Conservation (phyloP, 257 asterid genomes). For the Cordia subcordata region DNA sequence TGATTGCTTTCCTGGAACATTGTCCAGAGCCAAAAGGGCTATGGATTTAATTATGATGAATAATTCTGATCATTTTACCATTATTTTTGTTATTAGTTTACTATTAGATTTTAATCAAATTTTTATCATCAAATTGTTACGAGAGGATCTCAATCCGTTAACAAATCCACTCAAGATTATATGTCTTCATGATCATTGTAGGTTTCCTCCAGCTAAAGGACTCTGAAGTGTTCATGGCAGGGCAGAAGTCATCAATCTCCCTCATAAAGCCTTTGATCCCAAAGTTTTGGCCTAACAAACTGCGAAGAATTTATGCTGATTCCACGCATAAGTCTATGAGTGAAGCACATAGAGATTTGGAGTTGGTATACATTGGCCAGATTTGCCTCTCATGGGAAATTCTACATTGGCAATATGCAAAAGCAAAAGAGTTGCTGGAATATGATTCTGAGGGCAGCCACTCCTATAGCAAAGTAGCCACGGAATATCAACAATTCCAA, state of each 20-base stretch:
- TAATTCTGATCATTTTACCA: no score
- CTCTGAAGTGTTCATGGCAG: conserved; percentile 32
- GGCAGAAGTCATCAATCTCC: conserved; percentile 29
- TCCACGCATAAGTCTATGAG: conserved; percentile 44
- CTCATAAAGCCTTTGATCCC: conserved; percentile 31
- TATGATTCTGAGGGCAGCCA: conserved; percentile 31
- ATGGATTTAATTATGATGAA: no score
- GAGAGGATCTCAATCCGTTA: no score
- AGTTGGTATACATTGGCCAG: conserved; percentile 69
- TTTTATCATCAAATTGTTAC: no score
- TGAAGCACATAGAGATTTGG: conserved; percentile 57
- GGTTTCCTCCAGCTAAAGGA: conserved; percentile 78
- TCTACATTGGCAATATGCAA: conserved; percentile 52
- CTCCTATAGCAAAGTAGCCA: conserved; percentile 58
- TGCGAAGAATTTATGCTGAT: conserved; percentile 56
- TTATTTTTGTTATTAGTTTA: no score
- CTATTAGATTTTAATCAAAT: no score
- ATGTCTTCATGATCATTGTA: conserved; percentile 15
- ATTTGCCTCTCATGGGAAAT: conserved; percentile 81
- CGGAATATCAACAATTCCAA: conserved; percentile 75
- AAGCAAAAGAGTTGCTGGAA: conserved; percentile 40
- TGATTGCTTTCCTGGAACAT: neutral
- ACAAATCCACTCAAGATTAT: no score
- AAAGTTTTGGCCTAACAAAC: conserved; percentile 39
- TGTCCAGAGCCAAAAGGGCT: neutral